These are phyloP conservation scores for Cajanus cajan DNA, from an alignment of 306 rosid species.

Conservation along the genomic window DNA sequence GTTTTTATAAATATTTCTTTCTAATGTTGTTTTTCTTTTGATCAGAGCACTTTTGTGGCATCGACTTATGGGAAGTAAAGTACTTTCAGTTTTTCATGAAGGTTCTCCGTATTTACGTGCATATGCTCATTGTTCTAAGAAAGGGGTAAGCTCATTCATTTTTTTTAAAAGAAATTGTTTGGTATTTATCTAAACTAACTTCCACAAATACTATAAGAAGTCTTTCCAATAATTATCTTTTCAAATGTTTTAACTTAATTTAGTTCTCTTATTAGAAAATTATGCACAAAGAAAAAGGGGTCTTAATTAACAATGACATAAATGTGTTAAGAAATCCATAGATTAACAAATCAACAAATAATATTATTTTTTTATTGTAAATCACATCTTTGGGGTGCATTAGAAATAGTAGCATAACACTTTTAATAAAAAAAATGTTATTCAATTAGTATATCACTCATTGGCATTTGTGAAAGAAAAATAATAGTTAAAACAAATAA, in stretches of 20 bases:
- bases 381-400: too few relatives aligned
- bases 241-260: too few relatives aligned
- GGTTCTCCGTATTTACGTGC: slow-evolving; percentile 47
- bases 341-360: too few relatives aligned
- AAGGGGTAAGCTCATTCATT: slow-evolving; percentile 27
- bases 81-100: slow-evolving; percentile 34
- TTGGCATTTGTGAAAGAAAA: too few relatives aligned
- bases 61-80: slow-evolving; percentile 50
- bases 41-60: slow-evolving; percentile 55
- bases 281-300: too few relatives aligned
- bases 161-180: background rate
- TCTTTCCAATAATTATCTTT: background rate
- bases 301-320: too few relatives aligned
- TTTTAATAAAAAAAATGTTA: too few relatives aligned
- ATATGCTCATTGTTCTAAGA: slow-evolving; percentile 50
- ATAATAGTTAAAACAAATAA: background rate
- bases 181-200: background rate
- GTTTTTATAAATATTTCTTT: background rate
- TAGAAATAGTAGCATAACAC: too few relatives aligned
- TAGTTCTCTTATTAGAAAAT: background rate
- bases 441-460: too few relatives aligned
- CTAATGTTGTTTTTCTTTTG: background rate
- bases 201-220: too few relatives aligned
- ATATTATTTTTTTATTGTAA: too few relatives aligned
- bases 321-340: too few relatives aligned